A percentile compares a stretch with the other conserved stretches of the same genome.
Conservation (phyloP, 2,329 filamentous ascomycete species). For the Kalmusia sp. region DNA sequence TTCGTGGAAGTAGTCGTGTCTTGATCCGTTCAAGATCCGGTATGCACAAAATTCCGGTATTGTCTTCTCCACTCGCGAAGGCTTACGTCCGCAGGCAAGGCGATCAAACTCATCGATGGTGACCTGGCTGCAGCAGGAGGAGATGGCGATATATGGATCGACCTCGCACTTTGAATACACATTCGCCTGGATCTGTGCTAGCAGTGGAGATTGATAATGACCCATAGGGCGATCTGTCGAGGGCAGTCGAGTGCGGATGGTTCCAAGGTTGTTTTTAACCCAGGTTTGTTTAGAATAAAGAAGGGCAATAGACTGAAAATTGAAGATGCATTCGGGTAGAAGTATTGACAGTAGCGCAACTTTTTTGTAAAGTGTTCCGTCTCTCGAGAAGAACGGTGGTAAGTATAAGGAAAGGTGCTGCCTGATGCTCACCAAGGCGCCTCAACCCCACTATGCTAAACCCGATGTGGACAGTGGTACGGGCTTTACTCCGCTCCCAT, state of each 20-base stretch:
- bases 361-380: too few relatives aligned
- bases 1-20: neutral
- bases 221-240: neutral
- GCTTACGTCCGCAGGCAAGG: neutral
- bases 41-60: neutral
- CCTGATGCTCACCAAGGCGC: neutral
- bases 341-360: too few relatives aligned
- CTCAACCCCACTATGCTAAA: conserved; percentile 1
- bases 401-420: neutral
- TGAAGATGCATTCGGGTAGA: too few relatives aligned
- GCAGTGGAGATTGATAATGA: neutral
- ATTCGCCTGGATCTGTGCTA: neutral
- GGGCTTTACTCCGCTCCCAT: neutral
- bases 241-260: neutral
- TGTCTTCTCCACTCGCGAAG: neutral
- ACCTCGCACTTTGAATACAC: neutral
- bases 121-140: conserved; percentile 3
- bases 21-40: neutral
- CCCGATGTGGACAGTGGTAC: neutral
- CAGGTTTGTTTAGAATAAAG: too few relatives aligned
- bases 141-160: neutral
- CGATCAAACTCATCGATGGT: neutral
- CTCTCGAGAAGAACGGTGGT: neutral
- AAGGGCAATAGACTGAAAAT: too few relatives aligned
- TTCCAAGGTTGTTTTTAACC: neutral